Evolutionary conservation across 129 eudicot genomes (phyloP), one percentile per base, ranked within the genome.

Genomic region (Escallonia herrerae): DNA sequence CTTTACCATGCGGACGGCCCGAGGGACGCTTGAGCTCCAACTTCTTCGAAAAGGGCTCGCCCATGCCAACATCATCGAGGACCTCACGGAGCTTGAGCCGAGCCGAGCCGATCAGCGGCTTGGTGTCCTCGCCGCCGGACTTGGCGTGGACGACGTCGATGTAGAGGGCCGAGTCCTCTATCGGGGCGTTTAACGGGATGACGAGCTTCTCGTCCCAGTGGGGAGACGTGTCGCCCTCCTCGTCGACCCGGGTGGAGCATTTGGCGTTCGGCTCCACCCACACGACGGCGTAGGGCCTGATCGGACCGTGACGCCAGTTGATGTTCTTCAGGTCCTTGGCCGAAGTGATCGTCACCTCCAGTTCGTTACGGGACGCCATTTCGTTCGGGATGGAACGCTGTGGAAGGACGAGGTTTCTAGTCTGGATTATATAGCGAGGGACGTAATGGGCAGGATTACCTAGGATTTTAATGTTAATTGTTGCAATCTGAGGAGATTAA

Each of bases 101-200:
- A 43, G 95, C 93, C 7, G 95, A 90, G 52, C 97, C 97, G 80
- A 90, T 78, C 40, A 90, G 77, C 54, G 97, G 97, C 87, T 90
- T 87, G 76, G 79, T 77, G 46, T 72, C 97, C 41, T 82, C 90
- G 9, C 65, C 77, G 9, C 65, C 77, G 47, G 89, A 80, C 43
- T 75, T 56, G 38, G 90, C 95, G 60, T 90, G 95, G 39, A 90
- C 90, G 74, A 90, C 66, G 76, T 90, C 97, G 58, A 90, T 58
- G 74, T 74, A 70, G 6, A 86, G 80, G 43, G 85, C 67, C 57
- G 97, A 82, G 4, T 86, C 97, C 42, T 86, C 86, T 57, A 90
- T 74, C 11, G 91, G 85, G 15, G 79, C 73, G 72, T 56, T 59
- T 51, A 84, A 78, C 12, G 91, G 89, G 74, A 90, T 70, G 66